A percentile compares a stretch with the other conserved stretches of the same genome.
These are phyloP conservation scores for Mycena citricolor DNA, from an alignment of 1,284 basidiomycete genomes.

Conservation along the genomic window DNA sequence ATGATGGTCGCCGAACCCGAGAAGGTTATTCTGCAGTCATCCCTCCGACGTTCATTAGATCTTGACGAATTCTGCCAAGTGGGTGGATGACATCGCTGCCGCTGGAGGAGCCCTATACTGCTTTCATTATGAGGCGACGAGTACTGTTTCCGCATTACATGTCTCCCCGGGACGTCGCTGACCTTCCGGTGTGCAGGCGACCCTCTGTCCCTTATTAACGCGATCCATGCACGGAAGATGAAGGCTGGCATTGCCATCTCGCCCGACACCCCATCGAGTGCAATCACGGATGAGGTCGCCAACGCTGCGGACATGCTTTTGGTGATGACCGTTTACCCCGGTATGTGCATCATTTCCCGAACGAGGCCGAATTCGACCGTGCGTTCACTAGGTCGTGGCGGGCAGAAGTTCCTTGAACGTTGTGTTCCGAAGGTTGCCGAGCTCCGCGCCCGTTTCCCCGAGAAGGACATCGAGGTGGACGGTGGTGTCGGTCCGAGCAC, in stretches of 20 bases:
- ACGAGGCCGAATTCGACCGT: background rate
- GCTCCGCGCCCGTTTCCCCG: slow-evolving; percentile 86
- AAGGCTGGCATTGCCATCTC: slow-evolving; percentile 93
- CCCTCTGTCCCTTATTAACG: slow-evolving; percentile 70
- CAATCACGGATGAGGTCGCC: slow-evolving; percentile 83
- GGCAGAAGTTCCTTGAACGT: slow-evolving; percentile 94
- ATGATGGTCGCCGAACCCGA: slow-evolving; percentile 99
- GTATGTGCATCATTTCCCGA: slow-evolving; percentile 35
- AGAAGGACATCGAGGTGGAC: slow-evolving; percentile 96
- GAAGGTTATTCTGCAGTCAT: slow-evolving; percentile 52
- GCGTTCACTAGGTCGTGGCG: slow-evolving; percentile 69
- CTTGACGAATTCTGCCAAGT: slow-evolving; percentile 48
- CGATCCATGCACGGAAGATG: slow-evolving; percentile 80
- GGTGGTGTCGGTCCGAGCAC: slow-evolving; percentile 95
- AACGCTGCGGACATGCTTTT: slow-evolving; percentile 87
- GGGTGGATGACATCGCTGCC: slow-evolving; percentile 94
- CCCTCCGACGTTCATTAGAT: slow-evolving; percentile 6
- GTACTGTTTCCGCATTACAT: slow-evolving; percentile 45
- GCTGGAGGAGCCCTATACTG: slow-evolving; percentile 96
- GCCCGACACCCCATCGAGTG: slow-evolving; percentile 84
- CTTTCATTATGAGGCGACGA: slow-evolving; percentile 95
- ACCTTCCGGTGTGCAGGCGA: slow-evolving; percentile 50
- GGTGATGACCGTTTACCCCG: slow-evolving; percentile 97
- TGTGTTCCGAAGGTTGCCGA: slow-evolving; percentile 94
- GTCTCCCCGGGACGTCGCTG: slow-evolving; percentile 4